phyloP scores from a whole-genome alignment of 441 rosid genomes.

The Dalechampia spathulata region DNA sequence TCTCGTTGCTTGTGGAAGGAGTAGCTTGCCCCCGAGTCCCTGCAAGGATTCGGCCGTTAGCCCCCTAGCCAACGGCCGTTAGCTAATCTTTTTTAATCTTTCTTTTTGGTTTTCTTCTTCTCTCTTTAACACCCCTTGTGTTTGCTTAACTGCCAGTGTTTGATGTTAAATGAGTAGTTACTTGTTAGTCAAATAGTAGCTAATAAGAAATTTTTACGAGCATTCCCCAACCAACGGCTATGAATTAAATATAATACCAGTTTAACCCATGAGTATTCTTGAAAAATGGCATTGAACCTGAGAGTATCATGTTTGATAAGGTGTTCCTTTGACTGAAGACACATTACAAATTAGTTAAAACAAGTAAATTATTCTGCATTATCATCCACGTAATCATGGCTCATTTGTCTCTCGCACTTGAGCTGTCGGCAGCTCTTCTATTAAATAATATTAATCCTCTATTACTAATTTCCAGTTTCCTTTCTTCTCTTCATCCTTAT shows the following conservation, averaged over 20 bases:
- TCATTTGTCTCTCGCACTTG: no score
- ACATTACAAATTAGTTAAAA: neutral
- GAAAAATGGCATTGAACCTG: no score
- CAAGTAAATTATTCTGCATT: neutral
- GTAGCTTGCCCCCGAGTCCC: slow-evolving; percentile 85
- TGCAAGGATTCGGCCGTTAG: slow-evolving; percentile 71
- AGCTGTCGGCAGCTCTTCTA: no score
- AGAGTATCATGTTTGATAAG: no score
- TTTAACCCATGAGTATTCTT: no score
- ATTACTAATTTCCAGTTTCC: no score
- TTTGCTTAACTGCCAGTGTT: slow-evolving; percentile 14
- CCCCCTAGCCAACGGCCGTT: slow-evolving; percentile 63
- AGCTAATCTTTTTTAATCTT: slow-evolving; percentile 2
- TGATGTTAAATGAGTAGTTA: neutral
- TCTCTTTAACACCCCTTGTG: slow-evolving; percentile 16
- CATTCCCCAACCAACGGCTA: no score
- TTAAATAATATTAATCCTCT: no score
- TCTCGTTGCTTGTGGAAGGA: slow-evolving; percentile 66
- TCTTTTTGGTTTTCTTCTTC: neutral
- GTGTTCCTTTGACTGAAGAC: slow-evolving; percentile 4
- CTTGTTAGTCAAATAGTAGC: neutral
- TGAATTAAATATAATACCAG: no score
- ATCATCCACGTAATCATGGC: neutral
- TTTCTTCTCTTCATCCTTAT: no score
- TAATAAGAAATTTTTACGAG: no score